These are phyloP conservation scores for Cystofilobasidium macerans DNA, from an alignment of 768 basidiomycete species.

Conservation along the genomic window DNA sequence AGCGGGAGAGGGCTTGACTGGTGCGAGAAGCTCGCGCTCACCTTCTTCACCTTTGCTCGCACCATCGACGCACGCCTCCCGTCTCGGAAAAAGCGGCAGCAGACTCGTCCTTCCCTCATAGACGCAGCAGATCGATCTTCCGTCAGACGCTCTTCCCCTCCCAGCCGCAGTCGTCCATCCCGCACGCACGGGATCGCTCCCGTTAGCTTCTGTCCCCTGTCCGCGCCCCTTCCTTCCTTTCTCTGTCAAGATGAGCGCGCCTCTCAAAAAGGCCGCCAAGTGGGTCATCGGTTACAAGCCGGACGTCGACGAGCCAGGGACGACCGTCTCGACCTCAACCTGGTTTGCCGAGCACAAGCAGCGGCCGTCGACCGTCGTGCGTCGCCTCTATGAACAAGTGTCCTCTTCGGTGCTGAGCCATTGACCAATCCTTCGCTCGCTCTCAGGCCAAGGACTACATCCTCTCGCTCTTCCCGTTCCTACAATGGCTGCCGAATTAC, in stretches of 20 bases:
- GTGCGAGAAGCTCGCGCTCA: too few species aligned
- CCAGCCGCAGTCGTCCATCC: too few species aligned
- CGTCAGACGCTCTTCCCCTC: too few species aligned
- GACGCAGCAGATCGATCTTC: too few species aligned
- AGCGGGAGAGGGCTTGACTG: too few species aligned
- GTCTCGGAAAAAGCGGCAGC: too few species aligned
- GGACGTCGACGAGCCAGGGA: not conserved
- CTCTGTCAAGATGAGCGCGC: not conserved
- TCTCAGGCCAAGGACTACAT: slow-evolving; percentile 44
- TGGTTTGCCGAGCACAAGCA: slow-evolving; percentile 9
- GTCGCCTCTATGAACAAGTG: not conserved
- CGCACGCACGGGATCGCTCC: too few species aligned
- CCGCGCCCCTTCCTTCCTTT: too few species aligned
- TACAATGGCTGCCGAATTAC: slow-evolving; percentile 76
- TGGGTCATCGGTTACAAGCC: slow-evolving; percentile 17
- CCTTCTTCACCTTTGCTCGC: too few species aligned
- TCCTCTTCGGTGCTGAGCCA: not conserved
- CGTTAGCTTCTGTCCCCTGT: too few species aligned
- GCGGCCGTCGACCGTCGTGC: not conserved
- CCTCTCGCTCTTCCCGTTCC: slow-evolving; percentile 65
- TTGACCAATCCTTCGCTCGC: not conserved
- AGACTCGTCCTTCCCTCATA: too few species aligned
- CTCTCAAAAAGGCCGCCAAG: not conserved
- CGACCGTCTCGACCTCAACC: not conserved
- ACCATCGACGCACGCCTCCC: too few species aligned